phyloP scores from a whole-genome alignment of 2,329 filamentous ascomycete species.

The Colletotrichum acutatum region DNA sequence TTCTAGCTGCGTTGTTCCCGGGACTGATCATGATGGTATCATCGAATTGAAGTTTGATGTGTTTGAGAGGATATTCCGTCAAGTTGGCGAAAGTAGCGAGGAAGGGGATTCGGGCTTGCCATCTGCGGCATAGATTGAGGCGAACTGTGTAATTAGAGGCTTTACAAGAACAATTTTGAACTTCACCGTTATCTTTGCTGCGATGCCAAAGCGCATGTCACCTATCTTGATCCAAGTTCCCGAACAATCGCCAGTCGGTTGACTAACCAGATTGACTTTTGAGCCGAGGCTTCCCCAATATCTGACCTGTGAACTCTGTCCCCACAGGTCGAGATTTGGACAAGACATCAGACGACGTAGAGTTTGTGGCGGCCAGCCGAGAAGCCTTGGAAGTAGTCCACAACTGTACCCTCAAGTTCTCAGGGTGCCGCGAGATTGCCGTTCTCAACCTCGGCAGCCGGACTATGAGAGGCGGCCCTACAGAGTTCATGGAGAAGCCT shows the following conservation, averaged over 20 bases:
- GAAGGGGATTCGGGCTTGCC: neutral
- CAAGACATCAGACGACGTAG: neutral
- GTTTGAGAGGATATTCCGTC: slow-evolving; percentile 7
- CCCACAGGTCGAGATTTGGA: neutral
- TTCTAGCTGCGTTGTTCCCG: slow-evolving; percentile 37
- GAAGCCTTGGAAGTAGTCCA: neutral
- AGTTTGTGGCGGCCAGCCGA: neutral
- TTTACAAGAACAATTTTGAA: neutral
- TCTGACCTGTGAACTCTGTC: neutral
- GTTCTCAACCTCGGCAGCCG: neutral
- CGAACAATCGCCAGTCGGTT: too few species aligned
- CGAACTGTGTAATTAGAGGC: neutral
- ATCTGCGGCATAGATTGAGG: neutral
- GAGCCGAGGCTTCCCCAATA: neutral
- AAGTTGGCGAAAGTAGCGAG: neutral
- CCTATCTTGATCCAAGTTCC: too few species aligned
- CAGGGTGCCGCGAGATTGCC: neutral
- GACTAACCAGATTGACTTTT: neutral
- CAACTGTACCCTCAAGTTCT: too few species aligned
- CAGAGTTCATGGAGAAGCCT: neutral
- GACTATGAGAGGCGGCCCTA: neutral
- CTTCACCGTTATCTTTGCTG: too few species aligned
- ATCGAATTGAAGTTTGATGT: neutral
- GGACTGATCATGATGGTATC: slow-evolving; percentile 40
- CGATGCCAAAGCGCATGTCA: too few species aligned